Conservation (phyloP, 1,284 basidiomycete species). For the Anthracocystis panici-leucophaei region DNA sequence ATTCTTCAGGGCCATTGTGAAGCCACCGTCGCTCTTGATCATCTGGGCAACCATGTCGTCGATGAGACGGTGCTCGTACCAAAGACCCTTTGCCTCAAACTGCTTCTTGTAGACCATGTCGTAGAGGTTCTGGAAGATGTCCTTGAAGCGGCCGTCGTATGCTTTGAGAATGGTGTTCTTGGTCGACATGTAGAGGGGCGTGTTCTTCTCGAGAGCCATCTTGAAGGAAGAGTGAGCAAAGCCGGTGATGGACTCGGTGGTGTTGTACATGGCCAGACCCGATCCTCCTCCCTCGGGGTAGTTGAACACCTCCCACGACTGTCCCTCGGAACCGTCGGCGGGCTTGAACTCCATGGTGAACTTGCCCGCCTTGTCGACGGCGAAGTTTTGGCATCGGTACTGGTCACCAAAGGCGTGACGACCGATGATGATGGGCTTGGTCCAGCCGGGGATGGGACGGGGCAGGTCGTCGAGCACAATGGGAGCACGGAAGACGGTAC, state of each 20-base stretch:
- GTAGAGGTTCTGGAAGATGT: constrained; percentile 96
- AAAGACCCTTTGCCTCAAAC: constrained; percentile 86
- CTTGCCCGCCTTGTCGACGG: constrained; percentile 62
- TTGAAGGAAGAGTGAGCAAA: constrained; percentile 98
- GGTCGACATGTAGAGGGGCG: constrained; percentile 76
- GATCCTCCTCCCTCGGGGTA: constrained; percentile 66
- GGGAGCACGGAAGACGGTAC: constrained; percentile 98
- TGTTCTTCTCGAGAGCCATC: constrained; percentile 95
- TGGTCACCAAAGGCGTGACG: constrained; percentile 98
- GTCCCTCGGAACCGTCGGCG: constrained; percentile 50
- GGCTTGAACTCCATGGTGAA: constrained; percentile 66
- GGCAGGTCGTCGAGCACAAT: constrained; percentile 93
- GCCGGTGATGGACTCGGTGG: constrained; percentile 81
- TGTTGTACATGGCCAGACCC: constrained; percentile 72
- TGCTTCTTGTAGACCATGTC: constrained; percentile 82
- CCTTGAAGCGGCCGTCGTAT: constrained; percentile 94
- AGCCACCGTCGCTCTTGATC: constrained; percentile 95
- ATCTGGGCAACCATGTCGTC: constrained; percentile 84
- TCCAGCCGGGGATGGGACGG: constrained; percentile 89
- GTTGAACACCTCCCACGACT: constrained; percentile 63
- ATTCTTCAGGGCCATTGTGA: constrained; percentile 83
- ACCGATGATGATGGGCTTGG: constrained; percentile 95
- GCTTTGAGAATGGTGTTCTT: constrained; percentile 70
- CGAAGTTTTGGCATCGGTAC: constrained; percentile 70
- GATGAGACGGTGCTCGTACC: constrained; percentile 92